Percentiles rank a stretch among this genome's conserved stretches.
Conservation (phyloP, 371 early-diverging fungal genomes). For the Lichtheimia corymbifera region DNA sequence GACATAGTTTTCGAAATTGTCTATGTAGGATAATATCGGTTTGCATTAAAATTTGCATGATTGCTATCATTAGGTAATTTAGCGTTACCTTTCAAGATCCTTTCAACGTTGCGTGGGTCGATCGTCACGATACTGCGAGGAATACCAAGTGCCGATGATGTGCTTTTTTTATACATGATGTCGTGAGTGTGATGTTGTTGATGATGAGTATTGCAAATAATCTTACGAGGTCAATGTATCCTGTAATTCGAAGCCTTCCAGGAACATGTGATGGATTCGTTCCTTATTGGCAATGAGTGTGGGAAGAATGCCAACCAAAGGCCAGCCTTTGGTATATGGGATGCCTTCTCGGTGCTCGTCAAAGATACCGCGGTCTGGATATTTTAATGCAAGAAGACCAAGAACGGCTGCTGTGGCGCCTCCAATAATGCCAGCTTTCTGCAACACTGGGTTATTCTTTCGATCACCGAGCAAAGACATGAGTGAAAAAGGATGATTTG, state of each 20-base stretch:
- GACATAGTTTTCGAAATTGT: constrained; percentile 46
- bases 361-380: constrained; percentile 33
- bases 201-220: neutral
- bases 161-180: constrained; percentile 5
- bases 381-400: constrained; percentile 31
- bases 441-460: neutral
- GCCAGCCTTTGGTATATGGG: constrained; percentile 4
- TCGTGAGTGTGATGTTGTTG: neutral
- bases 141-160: constrained; percentile 26
- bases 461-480: no score
- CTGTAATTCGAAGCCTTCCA: constrained; percentile 6
- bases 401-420: constrained; percentile 19
- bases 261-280: constrained; percentile 20
- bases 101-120: constrained; percentile 43
- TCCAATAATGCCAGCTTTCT: constrained; percentile 7
- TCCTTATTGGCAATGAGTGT: constrained; percentile 18
- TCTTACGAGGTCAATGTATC: constrained; percentile 32
- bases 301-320: constrained; percentile 31
- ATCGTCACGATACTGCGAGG: constrained; percentile 34
- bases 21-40: constrained; percentile 8
- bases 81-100: constrained; percentile 31
- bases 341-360: constrained; percentile 24
- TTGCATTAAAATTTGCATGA: neutral
- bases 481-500: no score
- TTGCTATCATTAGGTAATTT: neutral